Evolutionary conservation across 306 rosid species (phyloP).

Genomic region (Trichosanthes cucumerina): DNA sequence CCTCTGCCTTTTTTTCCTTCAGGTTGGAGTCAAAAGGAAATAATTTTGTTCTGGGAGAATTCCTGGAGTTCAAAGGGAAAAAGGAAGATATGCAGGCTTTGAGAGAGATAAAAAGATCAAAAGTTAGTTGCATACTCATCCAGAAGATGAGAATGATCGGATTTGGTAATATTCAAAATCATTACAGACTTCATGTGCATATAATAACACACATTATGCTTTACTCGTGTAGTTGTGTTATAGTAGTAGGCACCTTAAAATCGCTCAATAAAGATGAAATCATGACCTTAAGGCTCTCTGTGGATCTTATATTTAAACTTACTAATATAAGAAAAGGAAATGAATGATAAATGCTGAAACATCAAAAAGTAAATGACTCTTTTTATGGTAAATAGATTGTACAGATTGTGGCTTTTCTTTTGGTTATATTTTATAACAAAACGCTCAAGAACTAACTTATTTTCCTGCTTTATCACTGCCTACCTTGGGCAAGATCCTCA

Average conservation of each 20-base stretch:
- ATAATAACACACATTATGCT: not conserved
- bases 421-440: not conserved
- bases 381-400: not conserved
- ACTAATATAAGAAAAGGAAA: not conserved
- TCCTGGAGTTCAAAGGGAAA: constrained; percentile 82
- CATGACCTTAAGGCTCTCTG: not conserved
- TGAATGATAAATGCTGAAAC: not conserved
- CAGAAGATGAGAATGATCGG: constrained; percentile 86
- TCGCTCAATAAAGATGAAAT: not conserved
- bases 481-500: no score
- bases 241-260: not conserved
- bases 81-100: constrained; percentile 59
- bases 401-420: not conserved
- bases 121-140: constrained; percentile 43
- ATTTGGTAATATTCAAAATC: constrained; percentile 41
- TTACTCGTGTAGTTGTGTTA: not conserved
- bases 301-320: not conserved
- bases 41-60: constrained; percentile 71
- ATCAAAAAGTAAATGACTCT: not conserved
- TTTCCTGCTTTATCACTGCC: no score
- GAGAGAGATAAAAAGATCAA: constrained; percentile 65
- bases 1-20: constrained; percentile 16
- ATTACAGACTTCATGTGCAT: not conserved
- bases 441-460: not conserved
- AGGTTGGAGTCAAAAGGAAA: constrained; percentile 76